Evolutionary conservation across 768 basidiomycete genomes (phyloP), one percentile per base, ranked within the genome.

Genomic region (Tephrocybe sp.): DNA sequence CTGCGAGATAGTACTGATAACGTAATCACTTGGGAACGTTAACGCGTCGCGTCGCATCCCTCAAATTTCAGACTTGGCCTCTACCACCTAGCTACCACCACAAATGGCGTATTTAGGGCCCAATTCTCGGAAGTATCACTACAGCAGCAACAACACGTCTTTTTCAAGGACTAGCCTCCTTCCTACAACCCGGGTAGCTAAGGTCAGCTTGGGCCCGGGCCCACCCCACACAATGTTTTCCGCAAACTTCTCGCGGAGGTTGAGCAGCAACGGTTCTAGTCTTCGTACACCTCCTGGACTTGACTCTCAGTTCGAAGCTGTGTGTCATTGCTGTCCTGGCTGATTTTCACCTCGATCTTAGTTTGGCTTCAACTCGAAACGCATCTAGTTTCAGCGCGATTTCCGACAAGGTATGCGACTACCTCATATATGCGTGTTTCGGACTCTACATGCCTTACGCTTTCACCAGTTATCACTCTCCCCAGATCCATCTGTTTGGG

Each of bases 401-500:
- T 52, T 80, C 82, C 24, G 78, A 85, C 60, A 84, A 85, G 71
- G 83, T 70, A 53, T 36, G 66, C 54, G 13, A 38, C 7, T 42
- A 42, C 22, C 41, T 29, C 41, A 31, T 43, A 22, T 48, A 21
- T 56, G 43, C 30, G 47, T 46, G 21, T 42, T 8, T 1, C 25
- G 2, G 1, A 42, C 11, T 9, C 30, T 51, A 8, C 11, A 29
- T 29, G 27, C 27, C 6, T n/a, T n/a, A n/a, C n/a, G 39, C 30
- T 25, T 40, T 25, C 18, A 38, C 43, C 29, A 90, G 86, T 89
- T 80, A 60, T 86, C 86, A 13, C 77, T 89, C 18, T 81, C 86
- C 5, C 79, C 86, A 1, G 86, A 89, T 65, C 88, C 88, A 3
- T 67, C 75, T 12, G 78, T 74, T 0, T 90, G 88, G 88, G 86